A percentile compares a stretch with the other conserved stretches of the same genome.
These are phyloP conservation scores for Ophiostoma quercus DNA, from an alignment of 2,329 filamentous ascomycete genomes.

Conservation along the genomic window DNA sequence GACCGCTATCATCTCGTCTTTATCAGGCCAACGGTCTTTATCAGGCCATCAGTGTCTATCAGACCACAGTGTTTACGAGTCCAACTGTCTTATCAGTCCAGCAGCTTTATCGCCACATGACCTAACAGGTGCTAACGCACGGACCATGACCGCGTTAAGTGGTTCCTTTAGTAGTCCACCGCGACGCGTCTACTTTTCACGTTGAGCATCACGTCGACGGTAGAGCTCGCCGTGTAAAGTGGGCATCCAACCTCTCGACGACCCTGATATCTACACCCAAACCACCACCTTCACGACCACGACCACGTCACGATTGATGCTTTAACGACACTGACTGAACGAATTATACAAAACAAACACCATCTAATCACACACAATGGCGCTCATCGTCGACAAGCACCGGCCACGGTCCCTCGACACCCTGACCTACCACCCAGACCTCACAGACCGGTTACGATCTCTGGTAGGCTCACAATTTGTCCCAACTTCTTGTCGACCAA, in stretches of 20 bases:
- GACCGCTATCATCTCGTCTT: not conserved
- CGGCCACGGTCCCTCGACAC: conserved; percentile 68
- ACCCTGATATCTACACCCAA: not conserved
- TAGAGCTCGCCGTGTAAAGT: conserved; percentile 7
- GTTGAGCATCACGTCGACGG: not conserved
- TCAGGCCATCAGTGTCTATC: not conserved
- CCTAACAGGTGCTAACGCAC: conserved; percentile 7
- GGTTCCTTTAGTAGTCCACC: conserved; percentile 1
- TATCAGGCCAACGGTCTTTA: not conserved
- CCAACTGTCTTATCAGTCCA: not conserved
- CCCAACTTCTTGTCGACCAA: not conserved
- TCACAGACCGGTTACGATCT: conserved; percentile 80
- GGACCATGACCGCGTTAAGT: conserved; percentile 24
- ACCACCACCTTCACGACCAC: not conserved
- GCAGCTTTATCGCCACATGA: conserved; percentile 16
- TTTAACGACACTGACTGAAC: not conserved
- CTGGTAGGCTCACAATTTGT: conserved; percentile 54
- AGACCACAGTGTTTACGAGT: too few relatives aligned
- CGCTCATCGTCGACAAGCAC: conserved; percentile 67
- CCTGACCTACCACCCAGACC: conserved; percentile 80
- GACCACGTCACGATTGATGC: not conserved
- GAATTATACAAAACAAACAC: too few relatives aligned
- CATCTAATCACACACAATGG: conserved; percentile 42
- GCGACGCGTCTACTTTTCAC: conserved; percentile 25
- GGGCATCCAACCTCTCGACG: not conserved